phyloP scores from a whole-genome alignment of 2,329 filamentous ascomycete genomes.

The Grosmannia clavigera region DNA sequence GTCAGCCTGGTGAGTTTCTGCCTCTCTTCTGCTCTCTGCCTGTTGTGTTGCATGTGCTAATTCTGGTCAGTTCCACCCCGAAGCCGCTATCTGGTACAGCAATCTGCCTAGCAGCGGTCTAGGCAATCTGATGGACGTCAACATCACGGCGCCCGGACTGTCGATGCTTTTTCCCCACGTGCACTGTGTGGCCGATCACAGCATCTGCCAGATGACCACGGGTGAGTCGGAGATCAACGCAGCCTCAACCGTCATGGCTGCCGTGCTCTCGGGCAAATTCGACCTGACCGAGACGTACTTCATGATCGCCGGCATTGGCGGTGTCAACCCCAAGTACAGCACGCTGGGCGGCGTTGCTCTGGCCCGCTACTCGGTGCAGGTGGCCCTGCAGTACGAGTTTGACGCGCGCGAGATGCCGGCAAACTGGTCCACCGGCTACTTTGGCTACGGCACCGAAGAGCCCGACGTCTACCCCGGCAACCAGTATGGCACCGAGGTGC shows the following conservation, averaged over 20 bases:
- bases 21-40: background rate
- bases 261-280: slow-evolving; percentile 50
- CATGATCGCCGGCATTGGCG: slow-evolving; percentile 58
- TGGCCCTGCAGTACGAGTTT: slow-evolving; percentile 65
- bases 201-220: slow-evolving; percentile 56
- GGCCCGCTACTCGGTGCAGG: slow-evolving; percentile 57
- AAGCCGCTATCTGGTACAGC: slow-evolving; percentile 49
- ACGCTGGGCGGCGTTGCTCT: slow-evolving; percentile 57
- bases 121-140: slow-evolving; percentile 42
- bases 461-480: slow-evolving; percentile 45
- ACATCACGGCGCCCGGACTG: slow-evolving; percentile 47
- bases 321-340: slow-evolving; percentile 56
- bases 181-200: slow-evolving; percentile 47
- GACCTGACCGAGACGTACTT: slow-evolving; percentile 59
- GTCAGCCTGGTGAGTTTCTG: slow-evolving; percentile 40
- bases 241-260: slow-evolving; percentile 49
- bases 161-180: slow-evolving; percentile 53
- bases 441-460: slow-evolving; percentile 45
- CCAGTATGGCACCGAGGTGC: slow-evolving; percentile 58
- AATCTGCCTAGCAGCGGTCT: slow-evolving; percentile 32
- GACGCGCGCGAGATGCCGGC: slow-evolving; percentile 54
- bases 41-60: background rate
- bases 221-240: slow-evolving; percentile 67
- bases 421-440: slow-evolving; percentile 56
- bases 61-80: slow-evolving; percentile 41